Evolutionary conservation across 2,329 filamentous ascomycete genomes (phyloP).

Genomic region (Leptographium procerum): DNA sequence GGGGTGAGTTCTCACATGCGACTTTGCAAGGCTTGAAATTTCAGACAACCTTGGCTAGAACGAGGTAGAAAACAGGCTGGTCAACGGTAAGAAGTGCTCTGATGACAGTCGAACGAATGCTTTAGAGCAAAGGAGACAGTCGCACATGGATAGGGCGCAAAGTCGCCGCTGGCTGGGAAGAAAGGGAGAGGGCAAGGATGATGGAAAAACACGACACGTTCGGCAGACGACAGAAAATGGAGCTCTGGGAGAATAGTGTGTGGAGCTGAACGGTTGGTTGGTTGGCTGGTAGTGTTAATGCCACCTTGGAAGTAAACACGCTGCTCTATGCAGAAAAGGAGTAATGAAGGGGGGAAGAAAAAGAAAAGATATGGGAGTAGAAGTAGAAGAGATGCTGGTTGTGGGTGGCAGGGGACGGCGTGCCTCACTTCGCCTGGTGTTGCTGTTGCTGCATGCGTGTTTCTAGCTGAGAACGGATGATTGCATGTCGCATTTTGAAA

Average conservation of each 20-base stretch:
- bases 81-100: background rate
- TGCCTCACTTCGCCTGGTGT: background rate
- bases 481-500: background rate
- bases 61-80: background rate
- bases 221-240: background rate
- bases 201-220: background rate
- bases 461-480: background rate
- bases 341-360: background rate
- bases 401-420: background rate
- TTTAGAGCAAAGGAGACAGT: background rate
- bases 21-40: background rate
- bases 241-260: background rate
- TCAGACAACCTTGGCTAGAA: background rate
- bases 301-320: background rate
- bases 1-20: background rate
- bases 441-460: background rate
- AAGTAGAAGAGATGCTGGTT: background rate
- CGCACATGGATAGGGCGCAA: background rate
- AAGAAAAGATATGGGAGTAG: no score
- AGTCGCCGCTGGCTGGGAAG: background rate
- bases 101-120: background rate
- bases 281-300: background rate
- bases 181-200: background rate
- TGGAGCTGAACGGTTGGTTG: background rate
- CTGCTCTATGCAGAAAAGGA: background rate